A percentile compares a stretch with the other conserved stretches of the same genome.
These are phyloP conservation scores for Ophiostoma quercus DNA, from an alignment of 2,329 filamentous ascomycete species.

Conservation along the genomic window DNA sequence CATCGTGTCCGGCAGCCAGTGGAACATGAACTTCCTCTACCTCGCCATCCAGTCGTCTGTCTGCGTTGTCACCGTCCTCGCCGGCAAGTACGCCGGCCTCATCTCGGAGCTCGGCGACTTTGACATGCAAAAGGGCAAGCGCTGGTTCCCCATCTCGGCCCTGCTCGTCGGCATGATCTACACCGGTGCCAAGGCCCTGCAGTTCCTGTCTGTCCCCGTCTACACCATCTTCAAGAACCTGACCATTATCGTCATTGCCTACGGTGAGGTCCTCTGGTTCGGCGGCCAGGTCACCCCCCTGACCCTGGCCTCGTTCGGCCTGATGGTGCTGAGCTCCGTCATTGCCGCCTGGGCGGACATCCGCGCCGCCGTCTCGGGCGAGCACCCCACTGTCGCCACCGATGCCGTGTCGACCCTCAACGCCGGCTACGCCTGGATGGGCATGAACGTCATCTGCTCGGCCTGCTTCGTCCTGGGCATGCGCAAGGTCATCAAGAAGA, in stretches of 20 bases:
- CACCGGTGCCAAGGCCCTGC: constrained; percentile 89
- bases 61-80: constrained; percentile 77
- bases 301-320: constrained; percentile 84
- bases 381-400: constrained; percentile 55
- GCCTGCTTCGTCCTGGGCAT: constrained; percentile 85
- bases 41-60: constrained; percentile 88
- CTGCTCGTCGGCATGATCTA: constrained; percentile 99
- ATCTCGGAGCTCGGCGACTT: constrained; percentile 80
- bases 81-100: constrained; percentile 72
- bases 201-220: constrained; percentile 93
- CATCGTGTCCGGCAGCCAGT: constrained; percentile 81
- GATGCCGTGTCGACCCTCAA: constrained; percentile 83
- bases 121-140: constrained; percentile 81
- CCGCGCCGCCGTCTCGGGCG: constrained; percentile 68
- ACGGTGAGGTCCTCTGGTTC: constrained; percentile 97
- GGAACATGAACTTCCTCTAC: constrained; percentile 96
- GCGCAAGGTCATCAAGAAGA: constrained; percentile 98
- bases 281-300: constrained; percentile 84
- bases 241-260: constrained; percentile 97
- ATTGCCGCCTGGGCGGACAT: constrained; percentile 98
- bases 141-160: constrained; percentile 95
- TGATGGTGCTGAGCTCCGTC: constrained; percentile 94
- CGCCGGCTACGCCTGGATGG: constrained; percentile 95
- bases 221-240: constrained; percentile 99
- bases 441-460: constrained; percentile 91